A percentile compares a stretch with the other conserved stretches of the same genome.
phyloP scores from a whole-genome alignment of 257 asterid species.

The Leonotis leonurus region DNA sequence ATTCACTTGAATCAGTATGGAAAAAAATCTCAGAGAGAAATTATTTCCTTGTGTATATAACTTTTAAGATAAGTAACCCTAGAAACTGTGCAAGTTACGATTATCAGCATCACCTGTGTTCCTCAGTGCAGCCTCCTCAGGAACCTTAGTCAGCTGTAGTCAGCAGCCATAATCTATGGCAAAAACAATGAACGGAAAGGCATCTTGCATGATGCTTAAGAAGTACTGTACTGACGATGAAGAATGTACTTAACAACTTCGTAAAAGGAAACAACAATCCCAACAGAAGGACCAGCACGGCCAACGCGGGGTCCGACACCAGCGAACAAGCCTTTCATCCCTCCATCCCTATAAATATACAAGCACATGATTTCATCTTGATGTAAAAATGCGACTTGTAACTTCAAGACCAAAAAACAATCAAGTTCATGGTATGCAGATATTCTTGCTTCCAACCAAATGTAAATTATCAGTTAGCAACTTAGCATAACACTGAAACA shows the following conservation, averaged over 20 bases:
- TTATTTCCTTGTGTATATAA: conserved; percentile 21
- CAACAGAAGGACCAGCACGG: conserved; percentile 98
- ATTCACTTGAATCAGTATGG: not conserved
- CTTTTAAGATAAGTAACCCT: conserved; percentile 14
- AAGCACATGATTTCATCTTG: not conserved
- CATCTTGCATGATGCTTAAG: conserved; percentile 1
- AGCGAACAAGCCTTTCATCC: conserved; percentile 79
- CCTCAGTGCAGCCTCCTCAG: conserved; percentile 14
- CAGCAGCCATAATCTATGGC: conserved; percentile 21
- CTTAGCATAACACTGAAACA: not conserved
- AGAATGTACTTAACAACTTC: conserved; percentile 74
- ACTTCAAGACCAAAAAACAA: not conserved
- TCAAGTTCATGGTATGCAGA: not conserved
- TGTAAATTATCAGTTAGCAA: not conserved
- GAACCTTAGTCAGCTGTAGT: conserved; percentile 22
- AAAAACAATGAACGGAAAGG: not conserved
- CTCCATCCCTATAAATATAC: conserved; percentile 60
- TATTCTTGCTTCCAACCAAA: not conserved
- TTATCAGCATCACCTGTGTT: conserved; percentile 20
- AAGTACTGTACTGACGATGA: conserved; percentile 38
- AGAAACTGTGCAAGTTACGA: conserved; percentile 30
- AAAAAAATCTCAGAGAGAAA: conserved; percentile 1
- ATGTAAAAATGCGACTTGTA: not conserved
- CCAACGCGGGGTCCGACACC: conserved; percentile 98
- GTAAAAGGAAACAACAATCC: conserved; percentile 85